These are phyloP conservation scores for Hyphodiscus hymeniophilus DNA, from an alignment of 495 filamentous ascomycete species.

Conservation along the genomic window DNA sequence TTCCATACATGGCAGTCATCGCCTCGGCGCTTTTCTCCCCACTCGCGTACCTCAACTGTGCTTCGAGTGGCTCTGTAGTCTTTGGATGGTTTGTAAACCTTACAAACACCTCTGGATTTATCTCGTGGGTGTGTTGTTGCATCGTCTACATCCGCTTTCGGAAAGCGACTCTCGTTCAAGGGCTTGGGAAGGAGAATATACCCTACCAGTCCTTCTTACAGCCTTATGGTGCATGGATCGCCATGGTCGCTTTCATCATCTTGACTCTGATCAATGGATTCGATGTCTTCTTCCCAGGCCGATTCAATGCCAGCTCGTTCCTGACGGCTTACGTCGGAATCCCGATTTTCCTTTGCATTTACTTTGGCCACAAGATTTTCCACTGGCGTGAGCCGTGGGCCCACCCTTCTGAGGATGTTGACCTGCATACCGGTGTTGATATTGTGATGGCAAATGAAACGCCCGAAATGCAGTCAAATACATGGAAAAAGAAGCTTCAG, in stretches of 20 bases:
- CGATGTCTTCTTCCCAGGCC: constrained; percentile 49
- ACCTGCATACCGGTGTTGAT: no score
- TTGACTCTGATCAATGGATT: constrained; percentile 55
- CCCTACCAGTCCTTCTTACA: constrained; percentile 45
- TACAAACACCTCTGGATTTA: constrained; percentile 52
- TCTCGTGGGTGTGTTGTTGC: constrained; percentile 53
- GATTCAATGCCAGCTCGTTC: constrained; percentile 45
- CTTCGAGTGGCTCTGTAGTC: constrained; percentile 54
- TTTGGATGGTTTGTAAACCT: constrained; percentile 62
- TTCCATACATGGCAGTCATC: constrained; percentile 56
- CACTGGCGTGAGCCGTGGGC: no score
- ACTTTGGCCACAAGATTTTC: constrained; percentile 36
- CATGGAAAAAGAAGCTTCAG: no score
- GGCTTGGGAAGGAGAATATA: constrained; percentile 33
- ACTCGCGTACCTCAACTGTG: constrained; percentile 74
- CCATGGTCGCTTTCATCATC: constrained; percentile 39
- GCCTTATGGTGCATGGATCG: constrained; percentile 43
- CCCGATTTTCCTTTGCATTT: constrained; percentile 48
- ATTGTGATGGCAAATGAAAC: no score
- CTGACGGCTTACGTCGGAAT: constrained; percentile 58
- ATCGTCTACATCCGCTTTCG: constrained; percentile 55
- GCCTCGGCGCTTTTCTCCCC: constrained; percentile 53
- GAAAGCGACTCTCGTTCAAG: constrained; percentile 42
- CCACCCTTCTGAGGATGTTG: no score
- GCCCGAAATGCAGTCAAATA: no score